Evolutionary conservation across 257 asterid genomes (phyloP).

Genomic region (Solanum chiquidenum): DNA sequence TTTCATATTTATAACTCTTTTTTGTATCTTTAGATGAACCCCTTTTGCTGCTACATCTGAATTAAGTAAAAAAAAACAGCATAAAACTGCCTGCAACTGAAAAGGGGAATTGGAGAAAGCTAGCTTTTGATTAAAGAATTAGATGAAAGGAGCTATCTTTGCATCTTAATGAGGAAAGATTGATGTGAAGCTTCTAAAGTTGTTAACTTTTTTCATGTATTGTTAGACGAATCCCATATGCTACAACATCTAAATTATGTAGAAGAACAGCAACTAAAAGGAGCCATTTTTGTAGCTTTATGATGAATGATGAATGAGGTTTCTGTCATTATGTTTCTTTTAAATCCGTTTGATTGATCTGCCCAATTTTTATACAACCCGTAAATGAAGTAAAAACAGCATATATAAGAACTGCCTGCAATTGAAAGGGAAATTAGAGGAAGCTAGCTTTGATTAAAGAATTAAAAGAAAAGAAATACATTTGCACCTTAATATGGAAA

Average conservation of each 20-base stretch:
- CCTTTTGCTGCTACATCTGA: background rate
- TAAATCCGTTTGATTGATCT: background rate
- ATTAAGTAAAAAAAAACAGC: background rate
- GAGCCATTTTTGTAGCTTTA: background rate
- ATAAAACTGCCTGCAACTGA: background rate
- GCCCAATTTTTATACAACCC: background rate
- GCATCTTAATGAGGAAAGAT: background rate
- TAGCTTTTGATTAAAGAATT: background rate
- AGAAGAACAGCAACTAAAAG: background rate
- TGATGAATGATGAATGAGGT: background rate
- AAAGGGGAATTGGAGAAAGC: background rate
- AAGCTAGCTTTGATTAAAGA: background rate
- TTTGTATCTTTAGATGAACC: background rate
- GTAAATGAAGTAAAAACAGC: background rate
- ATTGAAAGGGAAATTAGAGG: background rate
- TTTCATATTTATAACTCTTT: background rate
- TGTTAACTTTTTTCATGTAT: background rate
- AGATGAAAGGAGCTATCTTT: background rate
- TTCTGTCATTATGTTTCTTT: background rate
- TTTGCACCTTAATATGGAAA: background rate
- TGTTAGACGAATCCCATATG: background rate
- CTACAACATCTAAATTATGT: background rate
- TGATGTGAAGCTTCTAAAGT: background rate
- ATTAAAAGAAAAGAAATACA: background rate
- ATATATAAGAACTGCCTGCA: background rate